Conservation (phyloP, 2,329 filamentous ascomycete genomes). For the Monosporascus sp. region DNA sequence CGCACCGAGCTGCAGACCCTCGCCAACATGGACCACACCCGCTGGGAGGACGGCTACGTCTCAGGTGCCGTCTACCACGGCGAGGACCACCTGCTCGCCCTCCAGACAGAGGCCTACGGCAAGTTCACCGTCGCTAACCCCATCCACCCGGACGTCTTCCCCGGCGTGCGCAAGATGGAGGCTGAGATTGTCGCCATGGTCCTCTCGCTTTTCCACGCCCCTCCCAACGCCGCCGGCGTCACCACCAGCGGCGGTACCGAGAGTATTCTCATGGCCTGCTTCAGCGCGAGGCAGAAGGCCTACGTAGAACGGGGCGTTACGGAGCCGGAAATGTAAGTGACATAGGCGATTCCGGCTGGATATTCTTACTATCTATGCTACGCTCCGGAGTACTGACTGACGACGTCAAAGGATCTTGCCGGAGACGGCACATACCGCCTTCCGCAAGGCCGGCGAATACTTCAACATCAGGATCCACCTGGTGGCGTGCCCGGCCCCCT, state of each 20-base stretch:
- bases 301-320: conserved; percentile 79
- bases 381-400: too few species aligned
- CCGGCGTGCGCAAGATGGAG: conserved; percentile 98
- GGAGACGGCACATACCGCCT: conserved; percentile 90
- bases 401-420: conserved; percentile 70
- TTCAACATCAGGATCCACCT: conserved; percentile 95
- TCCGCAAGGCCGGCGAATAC: conserved; percentile 91
- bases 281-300: conserved; percentile 85
- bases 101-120: conserved; percentile 90
- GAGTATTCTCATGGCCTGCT: conserved; percentile 91
- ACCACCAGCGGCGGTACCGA: conserved; percentile 92
- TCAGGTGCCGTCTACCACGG: conserved; percentile 96
- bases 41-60: conserved; percentile 94
- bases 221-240: conserved; percentile 77
- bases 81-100: conserved; percentile 69
- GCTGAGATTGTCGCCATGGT: conserved; percentile 97
- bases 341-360: neutral
- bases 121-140: conserved; percentile 95
- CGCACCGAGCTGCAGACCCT: conserved; percentile 73
- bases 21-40: conserved; percentile 82
- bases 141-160: conserved; percentile 97
- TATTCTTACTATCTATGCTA: neutral
- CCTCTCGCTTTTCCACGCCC: conserved; percentile 81
- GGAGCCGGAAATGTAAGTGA: conserved; percentile 82
- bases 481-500: conserved; percentile 78